These are phyloP conservation scores for Geranium rotundifolium DNA, from an alignment of 345 rosid genomes.

Conservation along the genomic window DNA sequence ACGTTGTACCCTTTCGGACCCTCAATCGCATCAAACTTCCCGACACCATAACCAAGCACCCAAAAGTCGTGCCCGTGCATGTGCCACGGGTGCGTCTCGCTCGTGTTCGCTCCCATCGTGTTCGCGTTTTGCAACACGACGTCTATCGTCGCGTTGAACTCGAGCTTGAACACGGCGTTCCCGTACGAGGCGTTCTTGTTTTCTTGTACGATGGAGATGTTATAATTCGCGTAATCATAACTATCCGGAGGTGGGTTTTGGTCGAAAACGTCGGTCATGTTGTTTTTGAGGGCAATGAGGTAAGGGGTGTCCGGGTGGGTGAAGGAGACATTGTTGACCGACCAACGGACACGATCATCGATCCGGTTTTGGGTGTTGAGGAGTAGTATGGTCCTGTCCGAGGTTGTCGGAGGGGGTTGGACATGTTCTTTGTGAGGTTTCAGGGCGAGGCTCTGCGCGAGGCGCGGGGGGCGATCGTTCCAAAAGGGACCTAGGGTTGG, in stretches of 20 bases:
- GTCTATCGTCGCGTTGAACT: constrained; percentile 45
- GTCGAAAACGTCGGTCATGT: constrained; percentile 29
- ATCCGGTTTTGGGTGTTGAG: constrained; percentile 67
- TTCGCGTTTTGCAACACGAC: constrained; percentile 77
- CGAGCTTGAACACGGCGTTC: constrained; percentile 45
- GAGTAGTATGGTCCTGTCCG: constrained; percentile 36
- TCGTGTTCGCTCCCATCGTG: constrained; percentile 19
- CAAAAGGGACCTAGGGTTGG: constrained; percentile 26
- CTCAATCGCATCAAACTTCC: constrained; percentile 21
- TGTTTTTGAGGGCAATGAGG: constrained; percentile 49
- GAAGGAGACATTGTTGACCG: constrained; percentile 66
- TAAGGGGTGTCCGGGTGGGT: constrained; percentile 60
- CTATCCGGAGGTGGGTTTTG: constrained; percentile 32
- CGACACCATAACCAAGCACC: constrained; percentile 77
- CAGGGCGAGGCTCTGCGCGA: too few species aligned
- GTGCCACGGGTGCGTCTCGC: constrained; percentile 95
- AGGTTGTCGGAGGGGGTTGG: constrained; percentile 30
- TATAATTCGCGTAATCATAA: constrained; percentile 26
- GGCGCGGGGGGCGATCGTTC: constrained; percentile 27
- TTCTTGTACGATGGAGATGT: constrained; percentile 38
- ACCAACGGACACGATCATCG: constrained; percentile 55
- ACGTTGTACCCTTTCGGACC: constrained; percentile 40
- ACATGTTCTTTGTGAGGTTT: background rate
- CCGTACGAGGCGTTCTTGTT: constrained; percentile 42
- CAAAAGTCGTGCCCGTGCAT: constrained; percentile 91